These are phyloP conservation scores for Petunia hybrid DNA, from an alignment of 305 asterid genomes.

Conservation along the genomic window DNA sequence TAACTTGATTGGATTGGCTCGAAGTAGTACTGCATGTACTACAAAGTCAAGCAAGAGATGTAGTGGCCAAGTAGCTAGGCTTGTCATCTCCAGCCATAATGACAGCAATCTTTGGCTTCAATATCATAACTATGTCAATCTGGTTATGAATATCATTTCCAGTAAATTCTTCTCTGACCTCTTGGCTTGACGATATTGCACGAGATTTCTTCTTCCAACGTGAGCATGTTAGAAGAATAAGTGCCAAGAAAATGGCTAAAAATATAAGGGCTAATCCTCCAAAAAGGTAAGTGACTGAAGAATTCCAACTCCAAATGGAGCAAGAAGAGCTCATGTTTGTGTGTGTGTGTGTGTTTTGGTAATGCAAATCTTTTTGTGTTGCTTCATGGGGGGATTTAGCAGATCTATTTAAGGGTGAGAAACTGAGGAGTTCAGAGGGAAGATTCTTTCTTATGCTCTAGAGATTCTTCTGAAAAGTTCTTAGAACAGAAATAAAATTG, in stretches of 20 bases:
- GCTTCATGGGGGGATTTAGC: too few relatives aligned
- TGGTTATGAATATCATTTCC: constrained; percentile 6
- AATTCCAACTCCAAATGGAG: neutral
- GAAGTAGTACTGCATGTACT: neutral
- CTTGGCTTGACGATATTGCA: too few relatives aligned
- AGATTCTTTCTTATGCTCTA: neutral
- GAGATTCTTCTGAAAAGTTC: neutral
- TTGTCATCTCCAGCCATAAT: constrained; percentile 39
- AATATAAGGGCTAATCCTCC: neutral
- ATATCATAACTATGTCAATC: constrained; percentile 18
- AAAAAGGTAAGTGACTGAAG: neutral
- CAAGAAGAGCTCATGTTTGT: neutral
- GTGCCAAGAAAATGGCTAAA: constrained; percentile 4
- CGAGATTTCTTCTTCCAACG: neutral
- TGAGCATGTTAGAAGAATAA: neutral
- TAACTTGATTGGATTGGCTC: neutral
- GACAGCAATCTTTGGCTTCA: constrained; percentile 30
- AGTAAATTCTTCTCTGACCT: neutral
- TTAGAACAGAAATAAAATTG: neutral
- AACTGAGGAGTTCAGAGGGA: neutral
- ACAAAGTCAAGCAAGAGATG: constrained; percentile 5
- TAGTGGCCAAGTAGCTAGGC: constrained; percentile 31
- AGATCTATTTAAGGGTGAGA: neutral
- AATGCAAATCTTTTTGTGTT: neutral
- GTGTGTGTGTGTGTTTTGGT: neutral